These are phyloP conservation scores for Aspergillus conjunctus DNA, from an alignment of 495 filamentous ascomycete species.

Conservation along the genomic window DNA sequence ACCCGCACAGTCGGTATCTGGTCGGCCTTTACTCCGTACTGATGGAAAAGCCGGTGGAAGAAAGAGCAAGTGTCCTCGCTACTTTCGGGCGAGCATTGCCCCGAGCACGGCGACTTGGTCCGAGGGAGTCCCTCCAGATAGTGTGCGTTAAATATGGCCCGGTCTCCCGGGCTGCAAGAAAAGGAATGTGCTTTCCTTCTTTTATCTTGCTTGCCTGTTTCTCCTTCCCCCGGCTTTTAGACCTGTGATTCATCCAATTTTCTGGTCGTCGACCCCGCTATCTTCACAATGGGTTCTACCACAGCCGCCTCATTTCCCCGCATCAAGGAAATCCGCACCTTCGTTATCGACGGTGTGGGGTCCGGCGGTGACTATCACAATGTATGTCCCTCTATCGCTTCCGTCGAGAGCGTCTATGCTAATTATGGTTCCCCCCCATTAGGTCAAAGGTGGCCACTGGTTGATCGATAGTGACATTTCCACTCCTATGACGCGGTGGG, in stretches of 20 bases:
- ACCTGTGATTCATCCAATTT: neutral
- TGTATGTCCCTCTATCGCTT: conserved; percentile 41
- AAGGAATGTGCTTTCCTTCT: conserved; percentile 21
- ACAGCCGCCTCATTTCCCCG: conserved; percentile 39
- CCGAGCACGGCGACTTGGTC: conserved; percentile 32
- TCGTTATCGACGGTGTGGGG: conserved; percentile 81
- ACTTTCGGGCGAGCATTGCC: conserved; percentile 38
- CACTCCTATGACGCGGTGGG: conserved; percentile 86
- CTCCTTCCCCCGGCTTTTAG: neutral
- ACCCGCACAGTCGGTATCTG: no score
- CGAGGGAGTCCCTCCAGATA: neutral
- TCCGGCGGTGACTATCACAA: conserved; percentile 95
- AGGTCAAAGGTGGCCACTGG: conserved; percentile 86
- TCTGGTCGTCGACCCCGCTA: conserved; percentile 12
- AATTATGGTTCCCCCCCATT: neutral
- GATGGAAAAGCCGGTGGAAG: no score
- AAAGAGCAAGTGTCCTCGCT: no score
- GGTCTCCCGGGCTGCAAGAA: neutral
- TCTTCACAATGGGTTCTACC: conserved; percentile 38
- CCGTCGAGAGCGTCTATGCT: neutral
- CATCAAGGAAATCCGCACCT: conserved; percentile 81
- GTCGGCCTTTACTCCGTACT: no score
- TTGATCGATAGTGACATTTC: conserved; percentile 88
- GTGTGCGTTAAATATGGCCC: conserved; percentile 19
- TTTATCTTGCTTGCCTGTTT: conserved; percentile 6